Percentiles rank a stretch among this genome's conserved stretches.
Conservation (phyloP, 768 basidiomycete genomes). For the Gelatoporia subvermispora region DNA sequence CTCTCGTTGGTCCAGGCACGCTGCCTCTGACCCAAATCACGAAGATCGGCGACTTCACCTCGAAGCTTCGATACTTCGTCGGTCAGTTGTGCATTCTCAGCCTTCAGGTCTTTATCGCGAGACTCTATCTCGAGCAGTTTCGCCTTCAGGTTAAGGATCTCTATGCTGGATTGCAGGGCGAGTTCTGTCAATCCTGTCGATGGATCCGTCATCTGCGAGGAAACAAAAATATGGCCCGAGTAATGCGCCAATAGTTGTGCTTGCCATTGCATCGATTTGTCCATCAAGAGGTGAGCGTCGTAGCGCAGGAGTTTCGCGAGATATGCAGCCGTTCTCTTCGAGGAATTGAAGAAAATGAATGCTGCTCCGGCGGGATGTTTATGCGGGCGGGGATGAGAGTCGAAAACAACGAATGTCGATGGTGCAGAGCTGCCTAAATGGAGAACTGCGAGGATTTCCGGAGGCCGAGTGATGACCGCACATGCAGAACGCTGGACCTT, state of each 20-base stretch:
- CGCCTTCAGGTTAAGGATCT: slow-evolving; percentile 38
- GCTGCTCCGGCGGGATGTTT: slow-evolving; percentile 57
- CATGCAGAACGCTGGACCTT: slow-evolving; percentile 27
- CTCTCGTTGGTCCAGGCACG: background rate
- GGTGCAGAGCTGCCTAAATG: slow-evolving; percentile 19
- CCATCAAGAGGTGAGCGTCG: slow-evolving; percentile 39
- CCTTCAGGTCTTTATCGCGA: slow-evolving; percentile 21
- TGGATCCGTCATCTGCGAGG: slow-evolving; percentile 21
- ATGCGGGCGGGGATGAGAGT: slow-evolving; percentile 56
- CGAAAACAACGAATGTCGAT: slow-evolving; percentile 56
- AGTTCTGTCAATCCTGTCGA: slow-evolving; percentile 25
- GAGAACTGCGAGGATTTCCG: slow-evolving; percentile 60
- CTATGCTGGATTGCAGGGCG: slow-evolving; percentile 46
- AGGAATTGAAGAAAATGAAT: slow-evolving; percentile 46
- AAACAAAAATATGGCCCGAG: slow-evolving; percentile 52
- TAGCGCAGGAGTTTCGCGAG: slow-evolving; percentile 45
- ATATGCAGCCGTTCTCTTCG: slow-evolving; percentile 38
- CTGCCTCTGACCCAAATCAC: background rate
- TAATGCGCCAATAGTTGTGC: slow-evolving; percentile 57
- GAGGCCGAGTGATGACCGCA: slow-evolving; percentile 62
- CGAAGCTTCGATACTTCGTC: slow-evolving; percentile 13
- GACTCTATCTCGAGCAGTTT: slow-evolving; percentile 33
- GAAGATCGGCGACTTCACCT: slow-evolving; percentile 19
- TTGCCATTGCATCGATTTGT: slow-evolving; percentile 53
- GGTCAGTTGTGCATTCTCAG: slow-evolving; percentile 11